Evolutionary conservation across 2,329 filamentous ascomycete genomes (phyloP), one percentile per base, ranked within the genome.

Genomic region (Venturiaceae sp.): DNA sequence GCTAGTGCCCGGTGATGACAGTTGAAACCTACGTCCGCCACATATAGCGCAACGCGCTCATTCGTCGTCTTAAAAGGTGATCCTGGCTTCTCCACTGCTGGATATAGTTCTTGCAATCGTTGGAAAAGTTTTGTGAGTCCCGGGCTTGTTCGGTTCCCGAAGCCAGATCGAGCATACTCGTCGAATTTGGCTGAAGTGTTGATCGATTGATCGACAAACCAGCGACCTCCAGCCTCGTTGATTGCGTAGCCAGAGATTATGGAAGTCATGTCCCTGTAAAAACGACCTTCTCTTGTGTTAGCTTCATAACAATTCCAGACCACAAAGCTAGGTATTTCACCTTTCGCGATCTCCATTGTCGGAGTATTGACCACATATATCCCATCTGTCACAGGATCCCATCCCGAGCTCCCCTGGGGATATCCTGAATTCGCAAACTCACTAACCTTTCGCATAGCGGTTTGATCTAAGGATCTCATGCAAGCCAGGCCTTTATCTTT

Each of bases 351-450:
- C n/a, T 60, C 58, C 8, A 58, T 21, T 8, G 34, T 37, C 8
- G 58, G 53, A 11, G 55, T 26, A 19, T 58, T 58, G 11, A 58
- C 23, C 5, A 58, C 26, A 16, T 23, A 60, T 14, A 28, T 28
- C 9, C 58, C 58, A 23, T 59, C 58, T 9, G 28, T 21, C n/a
- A 36, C 37, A 5, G 58, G 55, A 32, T 41, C 57, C 9, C 58
- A 55, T 23, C 21, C 57, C n/a, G 46, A 58, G 16, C 16, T 13
- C 19, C 57, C 53, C 5, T 30, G 23, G 11, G 54, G 28, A 16
- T 55, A 34, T 11, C 41, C 41, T 7, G 26, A 19, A 41, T 37
- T 32, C 14, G 33, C 28, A n/a, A 23, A 28, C 4, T 59, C 44
- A 16, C 23, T 54, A n/a, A 41, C 44, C 30, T 37, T 34, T 37